phyloP scores from a whole-genome alignment of 2,329 filamentous ascomycete species.

The Diaporthe capsici region DNA sequence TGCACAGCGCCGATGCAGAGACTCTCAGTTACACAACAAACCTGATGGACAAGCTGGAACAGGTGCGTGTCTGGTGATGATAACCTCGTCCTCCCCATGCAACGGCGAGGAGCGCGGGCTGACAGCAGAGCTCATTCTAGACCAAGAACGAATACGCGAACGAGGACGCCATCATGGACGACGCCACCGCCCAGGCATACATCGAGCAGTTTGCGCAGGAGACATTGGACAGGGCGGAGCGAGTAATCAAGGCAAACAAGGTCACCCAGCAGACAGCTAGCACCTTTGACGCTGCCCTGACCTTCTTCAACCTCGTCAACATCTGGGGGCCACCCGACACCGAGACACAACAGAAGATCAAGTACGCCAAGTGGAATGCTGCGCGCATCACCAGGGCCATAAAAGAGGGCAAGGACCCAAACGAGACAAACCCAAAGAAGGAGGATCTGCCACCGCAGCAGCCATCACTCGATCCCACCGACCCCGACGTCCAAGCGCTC shows the following conservation, averaged over 20 bases:
- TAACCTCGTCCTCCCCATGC: too few relatives aligned
- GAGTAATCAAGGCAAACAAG: constrained; percentile 84
- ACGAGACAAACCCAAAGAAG: constrained; percentile 85
- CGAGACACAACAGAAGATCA: constrained; percentile 88
- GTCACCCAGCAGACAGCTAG: constrained; percentile 94
- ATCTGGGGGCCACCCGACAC: constrained; percentile 85
- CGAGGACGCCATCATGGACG: constrained; percentile 89
- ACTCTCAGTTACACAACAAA: constrained; percentile 84
- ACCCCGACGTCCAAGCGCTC: constrained; percentile 74
- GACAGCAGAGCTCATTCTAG: constrained; percentile 52
- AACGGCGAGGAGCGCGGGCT: background rate
- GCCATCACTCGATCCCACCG: constrained; percentile 69
- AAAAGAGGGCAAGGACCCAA: constrained; percentile 92
- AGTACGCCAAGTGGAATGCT: constrained; percentile 97
- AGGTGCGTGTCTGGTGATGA: constrained; percentile 60
- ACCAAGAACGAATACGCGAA: constrained; percentile 80
- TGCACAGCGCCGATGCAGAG: constrained; percentile 85
- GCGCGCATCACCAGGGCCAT: constrained; percentile 91
- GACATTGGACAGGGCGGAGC: constrained; percentile 87
- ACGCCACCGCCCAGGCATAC: constrained; percentile 88
- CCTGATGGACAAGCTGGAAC: constrained; percentile 93
- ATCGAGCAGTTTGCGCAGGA: constrained; percentile 95
- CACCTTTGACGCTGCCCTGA: constrained; percentile 92
- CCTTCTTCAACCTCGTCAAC: constrained; percentile 89
- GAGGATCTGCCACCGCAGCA: constrained; percentile 65